A percentile compares a stretch with the other conserved stretches of the same genome.
Conservation (phyloP, 306 rosid species). For the Prunus salicina region DNA sequence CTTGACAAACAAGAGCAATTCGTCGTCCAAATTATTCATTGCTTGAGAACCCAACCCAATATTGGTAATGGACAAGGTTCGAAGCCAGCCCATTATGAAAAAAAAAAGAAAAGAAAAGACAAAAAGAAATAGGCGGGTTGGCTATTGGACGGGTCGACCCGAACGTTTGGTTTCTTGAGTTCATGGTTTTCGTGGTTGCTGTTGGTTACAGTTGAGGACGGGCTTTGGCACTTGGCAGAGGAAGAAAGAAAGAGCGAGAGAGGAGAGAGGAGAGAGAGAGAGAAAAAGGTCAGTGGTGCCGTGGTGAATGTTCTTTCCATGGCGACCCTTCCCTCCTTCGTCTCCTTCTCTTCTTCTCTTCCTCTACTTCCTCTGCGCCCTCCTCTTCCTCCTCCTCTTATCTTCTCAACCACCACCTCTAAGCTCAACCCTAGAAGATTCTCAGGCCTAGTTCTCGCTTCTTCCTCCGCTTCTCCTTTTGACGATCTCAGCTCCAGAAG, state of each 20-base stretch:
- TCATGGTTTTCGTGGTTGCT: background rate
- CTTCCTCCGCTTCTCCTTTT: slow-evolving; percentile 50
- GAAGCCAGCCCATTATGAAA: background rate
- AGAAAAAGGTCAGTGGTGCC: slow-evolving; percentile 17
- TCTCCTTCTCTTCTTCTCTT: slow-evolving; percentile 40
- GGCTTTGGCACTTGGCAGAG: background rate
- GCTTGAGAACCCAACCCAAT: too few species aligned
- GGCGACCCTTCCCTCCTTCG: slow-evolving; percentile 75
- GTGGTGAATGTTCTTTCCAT: slow-evolving; percentile 39
- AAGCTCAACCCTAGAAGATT: slow-evolving; percentile 24
- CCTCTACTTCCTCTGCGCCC: slow-evolving; percentile 25
- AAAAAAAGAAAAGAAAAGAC: too few species aligned
- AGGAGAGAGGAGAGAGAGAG: background rate
- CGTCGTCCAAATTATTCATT: too few species aligned
- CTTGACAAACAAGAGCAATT: too few species aligned
- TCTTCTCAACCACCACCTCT: slow-evolving; percentile 15
- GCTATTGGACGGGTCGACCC: background rate
- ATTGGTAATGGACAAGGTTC: too few species aligned
- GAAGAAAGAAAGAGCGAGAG: background rate
- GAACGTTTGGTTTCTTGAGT: background rate
- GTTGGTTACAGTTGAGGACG: background rate
- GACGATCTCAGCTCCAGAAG: slow-evolving; percentile 37
- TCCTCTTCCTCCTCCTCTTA: slow-evolving; percentile 1
- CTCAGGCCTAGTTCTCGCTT: slow-evolving; percentile 40
- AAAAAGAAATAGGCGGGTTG: background rate